Percentiles rank a stretch among this genome's conserved stretches.
phyloP scores from a whole-genome alignment of 2,329 filamentous ascomycete species.

The Fusarium liriodendri region DNA sequence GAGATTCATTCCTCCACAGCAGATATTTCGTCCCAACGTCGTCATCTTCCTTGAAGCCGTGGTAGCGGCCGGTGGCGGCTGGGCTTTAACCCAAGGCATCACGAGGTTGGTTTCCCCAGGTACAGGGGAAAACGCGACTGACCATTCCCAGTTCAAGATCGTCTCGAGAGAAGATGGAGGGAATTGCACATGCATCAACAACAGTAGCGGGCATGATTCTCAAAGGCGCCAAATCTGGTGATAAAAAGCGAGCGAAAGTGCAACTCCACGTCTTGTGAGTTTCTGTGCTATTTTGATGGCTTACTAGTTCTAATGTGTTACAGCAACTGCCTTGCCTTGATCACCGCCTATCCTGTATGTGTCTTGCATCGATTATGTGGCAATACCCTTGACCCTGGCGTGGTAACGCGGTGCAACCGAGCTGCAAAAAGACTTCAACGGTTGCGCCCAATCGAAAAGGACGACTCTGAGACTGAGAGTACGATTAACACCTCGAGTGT shows the following conservation, averaged over 20 bases:
- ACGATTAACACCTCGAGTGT: not conserved
- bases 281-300: not conserved
- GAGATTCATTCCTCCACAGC: not conserved
- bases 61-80: conserved; percentile 6
- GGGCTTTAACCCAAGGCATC: conserved; percentile 39
- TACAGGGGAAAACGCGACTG: not conserved
- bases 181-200: conserved; percentile 24
- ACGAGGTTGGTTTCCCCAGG: conserved; percentile 20
- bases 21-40: not conserved
- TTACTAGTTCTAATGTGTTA: conserved; percentile 3
- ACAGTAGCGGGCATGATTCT: conserved; percentile 39
- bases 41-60: conserved; percentile 25
- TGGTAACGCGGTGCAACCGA: conserved; percentile 39
- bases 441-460: conserved; percentile 7
- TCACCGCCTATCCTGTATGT: conserved; percentile 42
- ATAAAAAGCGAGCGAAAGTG: conserved; percentile 7
- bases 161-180: conserved; percentile 39
- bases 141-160: conserved; percentile 27
- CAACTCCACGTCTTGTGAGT: conserved; percentile 40
- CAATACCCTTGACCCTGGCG: conserved; percentile 41
- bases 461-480: not conserved
- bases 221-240: conserved; percentile 23
- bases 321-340: conserved; percentile 44
- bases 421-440: conserved; percentile 27
- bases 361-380: conserved; percentile 38